These are phyloP conservation scores for Glomus cerebriforme DNA, from an alignment of 192 early-diverging fungal species.

Conservation along the genomic window DNA sequence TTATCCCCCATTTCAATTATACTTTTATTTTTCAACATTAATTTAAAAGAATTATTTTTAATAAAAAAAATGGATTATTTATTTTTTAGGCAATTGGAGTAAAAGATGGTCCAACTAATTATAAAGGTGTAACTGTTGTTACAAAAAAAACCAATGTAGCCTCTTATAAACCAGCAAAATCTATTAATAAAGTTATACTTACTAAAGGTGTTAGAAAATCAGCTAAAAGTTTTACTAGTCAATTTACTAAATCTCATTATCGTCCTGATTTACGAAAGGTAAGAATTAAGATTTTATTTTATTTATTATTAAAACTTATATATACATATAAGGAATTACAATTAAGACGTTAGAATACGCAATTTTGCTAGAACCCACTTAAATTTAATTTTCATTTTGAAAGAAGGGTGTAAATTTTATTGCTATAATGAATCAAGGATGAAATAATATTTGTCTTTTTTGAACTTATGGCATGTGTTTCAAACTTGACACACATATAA, in stretches of 20 bases:
- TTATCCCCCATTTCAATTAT: background rate
- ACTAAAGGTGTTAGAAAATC: conserved; percentile 63
- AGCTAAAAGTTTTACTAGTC: conserved; percentile 65
- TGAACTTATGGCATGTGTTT: background rate
- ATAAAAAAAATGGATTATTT: background rate
- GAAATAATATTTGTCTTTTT: background rate
- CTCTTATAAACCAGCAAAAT: conserved; percentile 59
- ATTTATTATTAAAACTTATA: background rate
- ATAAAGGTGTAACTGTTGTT: conserved; percentile 67
- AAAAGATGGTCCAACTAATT: conserved; percentile 47
- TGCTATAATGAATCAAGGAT: background rate
- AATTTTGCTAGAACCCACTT: conserved; percentile 30
- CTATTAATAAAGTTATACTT: conserved; percentile 54
- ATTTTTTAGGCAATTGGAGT: conserved; percentile 60
- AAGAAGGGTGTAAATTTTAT: conserved; percentile 39
- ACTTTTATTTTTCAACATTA: background rate
- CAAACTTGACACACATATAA: background rate
- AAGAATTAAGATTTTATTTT: conserved; percentile 25
- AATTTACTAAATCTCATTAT: conserved; percentile 60
- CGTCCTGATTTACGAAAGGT: conserved; percentile 72
- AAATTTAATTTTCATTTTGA: conserved; percentile 28
- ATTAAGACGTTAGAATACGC: conserved; percentile 42
- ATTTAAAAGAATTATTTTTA: background rate
- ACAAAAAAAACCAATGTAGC: conserved; percentile 57
- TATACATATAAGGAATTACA: conserved; percentile 5